These are phyloP conservation scores for Clarireedia paspali DNA, from an alignment of 2,329 filamentous ascomycete species.

Conservation along the genomic window DNA sequence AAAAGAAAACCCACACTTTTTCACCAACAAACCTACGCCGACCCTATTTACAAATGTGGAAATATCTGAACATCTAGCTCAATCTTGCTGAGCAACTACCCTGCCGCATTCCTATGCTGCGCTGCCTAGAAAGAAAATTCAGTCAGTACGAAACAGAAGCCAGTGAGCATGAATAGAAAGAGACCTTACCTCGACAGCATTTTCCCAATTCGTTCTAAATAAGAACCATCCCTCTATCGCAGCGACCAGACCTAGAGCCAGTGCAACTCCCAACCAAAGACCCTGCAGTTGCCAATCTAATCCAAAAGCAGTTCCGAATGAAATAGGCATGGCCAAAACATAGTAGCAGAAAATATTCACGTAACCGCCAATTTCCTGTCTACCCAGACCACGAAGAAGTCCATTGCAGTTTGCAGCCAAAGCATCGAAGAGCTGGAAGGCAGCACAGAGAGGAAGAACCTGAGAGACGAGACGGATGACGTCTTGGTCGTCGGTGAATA, in stretches of 20 bases:
- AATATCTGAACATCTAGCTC: too few species aligned
- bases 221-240: conserved; percentile 50
- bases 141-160: not conserved
- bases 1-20: too few species aligned
- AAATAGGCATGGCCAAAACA: conserved; percentile 74
- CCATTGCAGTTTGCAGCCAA: conserved; percentile 75
- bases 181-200: conserved; percentile 40
- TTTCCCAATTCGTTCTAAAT: conserved; percentile 45
- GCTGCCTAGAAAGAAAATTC: conserved; percentile 35
- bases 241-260: conserved; percentile 48
- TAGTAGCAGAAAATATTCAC: conserved; percentile 86
- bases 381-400: conserved; percentile 76
- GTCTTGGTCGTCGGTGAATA: conserved; percentile 69
- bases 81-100: conserved; percentile 13
- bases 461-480: conserved; percentile 61
- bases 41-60: too few species aligned
- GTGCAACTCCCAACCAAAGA: conserved; percentile 70
- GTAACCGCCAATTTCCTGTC: conserved; percentile 84
- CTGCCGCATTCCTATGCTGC: conserved; percentile 43
- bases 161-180: not conserved
- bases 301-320: conserved; percentile 70
- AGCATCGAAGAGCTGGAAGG: conserved; percentile 86
- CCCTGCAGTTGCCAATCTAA: conserved; percentile 70
- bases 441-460: conserved; percentile 72
- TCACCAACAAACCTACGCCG: too few species aligned